These are phyloP conservation scores for Colletotrichum gloeosporioides DNA, from an alignment of 2,329 filamentous ascomycete genomes.

Conservation along the genomic window DNA sequence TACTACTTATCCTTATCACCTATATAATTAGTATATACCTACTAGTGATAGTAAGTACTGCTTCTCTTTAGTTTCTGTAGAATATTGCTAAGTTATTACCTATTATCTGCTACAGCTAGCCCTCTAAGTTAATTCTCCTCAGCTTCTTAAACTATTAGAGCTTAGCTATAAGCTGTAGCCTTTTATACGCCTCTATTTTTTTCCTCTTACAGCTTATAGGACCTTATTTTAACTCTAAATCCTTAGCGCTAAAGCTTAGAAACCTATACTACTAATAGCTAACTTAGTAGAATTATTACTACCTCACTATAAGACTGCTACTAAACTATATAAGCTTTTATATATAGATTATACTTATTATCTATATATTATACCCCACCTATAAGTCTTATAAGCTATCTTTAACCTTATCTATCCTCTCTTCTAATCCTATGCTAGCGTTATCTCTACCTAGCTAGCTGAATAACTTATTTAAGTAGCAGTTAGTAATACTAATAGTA, in stretches of 20 bases:
- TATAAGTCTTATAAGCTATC: conserved; percentile 9
- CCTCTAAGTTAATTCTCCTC: not conserved
- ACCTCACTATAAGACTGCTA: not conserved
- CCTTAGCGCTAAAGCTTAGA: conserved; percentile 6
- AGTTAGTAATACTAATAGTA: too few relatives aligned
- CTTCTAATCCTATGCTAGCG: not conserved
- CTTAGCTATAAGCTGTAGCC: not conserved
- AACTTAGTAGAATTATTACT: conserved; percentile 12
- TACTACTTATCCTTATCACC: conserved; percentile 14
- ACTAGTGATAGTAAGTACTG: conserved; percentile 7
- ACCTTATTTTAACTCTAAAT: not conserved
- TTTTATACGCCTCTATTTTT: not conserved
- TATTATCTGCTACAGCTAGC: conserved; percentile 11
- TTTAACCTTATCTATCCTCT: not conserved
- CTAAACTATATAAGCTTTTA: not conserved
- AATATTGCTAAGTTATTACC: not conserved
- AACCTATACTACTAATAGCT: conserved; percentile 21
- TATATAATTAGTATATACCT: conserved; percentile 13
- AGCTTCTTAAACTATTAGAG: not conserved
- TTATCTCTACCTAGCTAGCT: too few relatives aligned
- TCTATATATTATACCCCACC: conserved; percentile 1
- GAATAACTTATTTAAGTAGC: too few relatives aligned
- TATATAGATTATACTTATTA: conserved; percentile 19
- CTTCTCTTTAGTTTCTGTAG: conserved; percentile 1
- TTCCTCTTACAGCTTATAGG: not conserved